phyloP scores from a whole-genome alignment of 208 protist genomes.

The Leishmania turanica region DNA sequence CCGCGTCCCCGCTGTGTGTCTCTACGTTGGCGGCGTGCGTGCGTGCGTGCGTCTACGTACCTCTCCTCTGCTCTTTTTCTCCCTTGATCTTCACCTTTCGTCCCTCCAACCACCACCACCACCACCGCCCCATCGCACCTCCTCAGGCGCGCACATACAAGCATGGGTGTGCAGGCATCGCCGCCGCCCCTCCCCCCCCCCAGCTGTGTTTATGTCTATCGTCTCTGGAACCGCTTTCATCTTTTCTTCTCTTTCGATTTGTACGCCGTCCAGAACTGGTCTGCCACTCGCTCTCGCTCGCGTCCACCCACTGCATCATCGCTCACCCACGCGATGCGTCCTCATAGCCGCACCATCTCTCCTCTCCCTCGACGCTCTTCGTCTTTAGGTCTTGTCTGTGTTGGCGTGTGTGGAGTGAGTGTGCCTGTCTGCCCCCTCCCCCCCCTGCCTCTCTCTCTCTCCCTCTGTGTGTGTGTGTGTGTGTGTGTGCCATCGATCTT shows the following conservation, averaged over 20 bases:
- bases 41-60: not conserved
- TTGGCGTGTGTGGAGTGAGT: constrained; percentile 10
- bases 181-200: too few species aligned
- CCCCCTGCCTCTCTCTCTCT: too few species aligned
- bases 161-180: not conserved
- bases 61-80: not conserved
- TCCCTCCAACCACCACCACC: not conserved
- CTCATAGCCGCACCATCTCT: not conserved
- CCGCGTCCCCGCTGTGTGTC: not conserved
- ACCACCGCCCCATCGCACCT: not conserved
- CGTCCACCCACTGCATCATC: not conserved
- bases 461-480: too few species aligned
- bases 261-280: not conserved
- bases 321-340: not conserved
- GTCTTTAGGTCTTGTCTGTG: not conserved
- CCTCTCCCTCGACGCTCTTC: not conserved
- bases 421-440: not conserved
- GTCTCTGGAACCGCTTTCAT: not conserved
- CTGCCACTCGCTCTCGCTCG: not conserved
- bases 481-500: not conserved
- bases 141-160: not conserved
- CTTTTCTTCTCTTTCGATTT: not conserved
- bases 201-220: not conserved
- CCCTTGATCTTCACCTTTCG: not conserved
- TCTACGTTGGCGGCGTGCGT: not conserved